A percentile compares a stretch with the other conserved stretches of the same genome.
Evolutionary conservation across 805 yeast species (phyloP).

Genomic region (Barnettozyma pratensis): DNA sequence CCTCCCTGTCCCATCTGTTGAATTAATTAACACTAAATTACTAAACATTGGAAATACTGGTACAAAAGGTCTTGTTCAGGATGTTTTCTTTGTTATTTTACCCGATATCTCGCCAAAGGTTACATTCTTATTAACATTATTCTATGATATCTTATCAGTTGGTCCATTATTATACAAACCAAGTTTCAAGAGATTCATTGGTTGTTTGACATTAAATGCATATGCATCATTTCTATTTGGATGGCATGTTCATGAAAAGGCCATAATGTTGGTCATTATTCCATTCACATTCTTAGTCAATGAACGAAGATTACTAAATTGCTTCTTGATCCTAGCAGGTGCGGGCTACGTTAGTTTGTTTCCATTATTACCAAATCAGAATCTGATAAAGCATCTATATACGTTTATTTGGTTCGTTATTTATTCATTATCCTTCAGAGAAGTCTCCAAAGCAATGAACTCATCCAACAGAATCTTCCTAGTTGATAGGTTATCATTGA

Average conservation of each 20-base stretch:
- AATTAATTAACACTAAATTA: conserved; percentile 25
- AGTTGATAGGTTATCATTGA: conserved; percentile 62
- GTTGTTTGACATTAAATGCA: conserved; percentile 84
- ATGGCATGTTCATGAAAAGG: conserved; percentile 99
- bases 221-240: conserved; percentile 90
- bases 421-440: conserved; percentile 65
- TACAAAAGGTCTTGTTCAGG: conserved; percentile 91
- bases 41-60: conserved; percentile 36
- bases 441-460: conserved; percentile 46
- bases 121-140: conserved; percentile 77
- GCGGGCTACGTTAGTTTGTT: conserved; percentile 85
- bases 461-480: conserved; percentile 48
- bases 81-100: conserved; percentile 72
- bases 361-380: conserved; percentile 80
- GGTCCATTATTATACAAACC: conserved; percentile 70
- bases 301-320: conserved; percentile 65
- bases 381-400: conserved; percentile 68
- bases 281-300: conserved; percentile 76
- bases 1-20: conserved; percentile 29
- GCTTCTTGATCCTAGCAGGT: conserved; percentile 66
- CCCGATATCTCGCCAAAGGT: conserved; percentile 76
- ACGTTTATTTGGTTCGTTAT: conserved; percentile 84
- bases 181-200: conserved; percentile 71
- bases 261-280: conserved; percentile 80
- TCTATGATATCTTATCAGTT: conserved; percentile 75